These are phyloP conservation scores for Brassica napus DNA, from an alignment of 345 rosid species.

Conservation along the genomic window DNA sequence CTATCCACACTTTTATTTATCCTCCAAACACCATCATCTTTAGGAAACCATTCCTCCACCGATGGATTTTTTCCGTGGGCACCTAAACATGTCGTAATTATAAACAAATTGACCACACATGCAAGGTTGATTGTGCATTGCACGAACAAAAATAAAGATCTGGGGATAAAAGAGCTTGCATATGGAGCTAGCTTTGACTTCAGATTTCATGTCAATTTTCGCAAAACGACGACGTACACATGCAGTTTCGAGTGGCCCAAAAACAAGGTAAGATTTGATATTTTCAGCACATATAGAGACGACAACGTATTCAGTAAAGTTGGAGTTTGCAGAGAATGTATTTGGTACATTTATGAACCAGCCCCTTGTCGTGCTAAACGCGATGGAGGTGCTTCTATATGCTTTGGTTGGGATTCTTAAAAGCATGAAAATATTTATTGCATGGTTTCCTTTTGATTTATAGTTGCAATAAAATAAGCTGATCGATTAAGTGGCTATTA, in stretches of 20 bases:
- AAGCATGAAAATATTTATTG: too few relatives aligned
- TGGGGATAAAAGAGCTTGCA: not conserved
- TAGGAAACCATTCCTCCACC: too few relatives aligned
- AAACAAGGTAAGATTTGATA: not conserved
- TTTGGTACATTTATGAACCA: not conserved
- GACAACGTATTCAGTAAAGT: not conserved
- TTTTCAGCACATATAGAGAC: not conserved
- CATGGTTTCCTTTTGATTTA: too few relatives aligned
- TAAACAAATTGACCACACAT: not conserved
- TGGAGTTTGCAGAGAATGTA: not conserved
- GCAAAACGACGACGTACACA: not conserved
- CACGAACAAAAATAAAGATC: not conserved
- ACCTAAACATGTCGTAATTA: too few relatives aligned
- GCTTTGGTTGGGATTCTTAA: too few relatives aligned
- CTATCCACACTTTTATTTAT: too few relatives aligned
- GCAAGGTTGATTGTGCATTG: not conserved
- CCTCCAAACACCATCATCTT: too few relatives aligned
- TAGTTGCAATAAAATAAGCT: too few relatives aligned
- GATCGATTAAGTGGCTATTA: too few relatives aligned
- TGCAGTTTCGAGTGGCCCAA: slow-evolving; percentile 13
- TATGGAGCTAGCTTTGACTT: not conserved
- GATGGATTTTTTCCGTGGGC: too few relatives aligned
- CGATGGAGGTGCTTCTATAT: not conserved
- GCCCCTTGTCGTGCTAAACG: not conserved
- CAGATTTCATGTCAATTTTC: slow-evolving; percentile 3